A percentile compares a stretch with the other conserved stretches of the same genome.
phyloP scores from a whole-genome alignment of 139 green algal species.

The Coelastrella sp. region DNA sequence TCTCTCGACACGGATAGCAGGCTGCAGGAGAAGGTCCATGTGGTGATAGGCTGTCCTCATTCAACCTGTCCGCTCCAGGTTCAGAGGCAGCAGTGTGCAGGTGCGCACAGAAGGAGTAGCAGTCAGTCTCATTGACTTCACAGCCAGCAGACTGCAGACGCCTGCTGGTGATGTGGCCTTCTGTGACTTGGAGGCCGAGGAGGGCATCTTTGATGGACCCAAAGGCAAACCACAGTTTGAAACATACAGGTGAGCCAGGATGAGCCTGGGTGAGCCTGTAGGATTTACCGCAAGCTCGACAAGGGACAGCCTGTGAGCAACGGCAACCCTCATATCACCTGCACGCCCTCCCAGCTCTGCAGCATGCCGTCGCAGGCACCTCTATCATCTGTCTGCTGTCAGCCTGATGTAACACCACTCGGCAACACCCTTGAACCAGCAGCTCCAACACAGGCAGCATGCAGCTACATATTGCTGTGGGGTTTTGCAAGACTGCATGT shows the following conservation, averaged over 20 bases:
- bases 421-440: too few species aligned
- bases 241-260: slow-evolving; percentile 84
- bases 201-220: slow-evolving; percentile 87
- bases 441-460: too few species aligned
- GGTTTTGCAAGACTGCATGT: not conserved
- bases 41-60: not conserved
- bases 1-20: too few species aligned
- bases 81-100: slow-evolving; percentile 51
- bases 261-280: slow-evolving; percentile 69
- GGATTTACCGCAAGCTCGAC: not conserved
- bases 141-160: slow-evolving; percentile 69
- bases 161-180: slow-evolving; percentile 63
- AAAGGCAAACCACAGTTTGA: slow-evolving; percentile 67
- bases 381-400: not conserved
- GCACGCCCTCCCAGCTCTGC: too few species aligned
- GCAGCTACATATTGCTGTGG: not conserved
- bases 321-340: too few species aligned
- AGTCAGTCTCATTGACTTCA: slow-evolving; percentile 84
- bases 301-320: not conserved
- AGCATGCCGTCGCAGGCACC: not conserved
- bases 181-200: slow-evolving; percentile 67
- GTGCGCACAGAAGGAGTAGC: slow-evolving; percentile 38
- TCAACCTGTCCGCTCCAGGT: not conserved
- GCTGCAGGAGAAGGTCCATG: not conserved
- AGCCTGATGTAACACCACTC: too few species aligned